These are phyloP conservation scores for Colletotrichum sp. DNA, from an alignment of 2,329 filamentous ascomycete species.

Conservation along the genomic window DNA sequence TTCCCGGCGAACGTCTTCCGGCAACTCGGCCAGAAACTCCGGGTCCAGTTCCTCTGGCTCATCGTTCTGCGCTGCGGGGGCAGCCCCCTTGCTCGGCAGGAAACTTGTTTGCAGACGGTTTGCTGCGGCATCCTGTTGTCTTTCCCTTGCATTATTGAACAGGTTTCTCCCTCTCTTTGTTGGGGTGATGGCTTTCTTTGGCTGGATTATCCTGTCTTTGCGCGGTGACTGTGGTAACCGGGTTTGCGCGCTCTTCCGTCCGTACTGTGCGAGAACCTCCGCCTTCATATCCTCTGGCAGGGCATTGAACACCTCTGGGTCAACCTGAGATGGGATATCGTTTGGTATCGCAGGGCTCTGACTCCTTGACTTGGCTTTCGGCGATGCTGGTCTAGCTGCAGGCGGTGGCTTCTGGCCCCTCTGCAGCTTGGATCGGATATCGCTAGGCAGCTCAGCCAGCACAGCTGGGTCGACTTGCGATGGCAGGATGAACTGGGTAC, in stretches of 20 bases:
- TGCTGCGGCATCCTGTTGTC: constrained; percentile 58
- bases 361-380: constrained; percentile 39
- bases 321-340: constrained; percentile 77
- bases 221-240: constrained; percentile 55
- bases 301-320: constrained; percentile 82
- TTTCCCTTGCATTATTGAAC: constrained; percentile 51
- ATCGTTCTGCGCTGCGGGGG: constrained; percentile 32
- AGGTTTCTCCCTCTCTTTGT: constrained; percentile 66
- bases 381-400: constrained; percentile 31
- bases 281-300: constrained; percentile 85
- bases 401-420: constrained; percentile 22
- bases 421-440: constrained; percentile 77
- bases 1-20: constrained; percentile 79
- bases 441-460: constrained; percentile 79
- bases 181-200: constrained; percentile 62
- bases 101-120: constrained; percentile 79
- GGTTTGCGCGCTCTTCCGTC: constrained; percentile 34
- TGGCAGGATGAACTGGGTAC: constrained; percentile 93
- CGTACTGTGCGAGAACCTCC: constrained; percentile 80
- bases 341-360: constrained; percentile 37
- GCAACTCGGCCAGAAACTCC: constrained; percentile 81
- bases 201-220: constrained; percentile 57
- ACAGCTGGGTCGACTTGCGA: constrained; percentile 82
- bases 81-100: constrained; percentile 44
- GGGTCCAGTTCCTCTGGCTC: constrained; percentile 62